phyloP scores from a whole-genome alignment of 2,329 filamentous ascomycete genomes.

The Apiospora phragmitis region DNA sequence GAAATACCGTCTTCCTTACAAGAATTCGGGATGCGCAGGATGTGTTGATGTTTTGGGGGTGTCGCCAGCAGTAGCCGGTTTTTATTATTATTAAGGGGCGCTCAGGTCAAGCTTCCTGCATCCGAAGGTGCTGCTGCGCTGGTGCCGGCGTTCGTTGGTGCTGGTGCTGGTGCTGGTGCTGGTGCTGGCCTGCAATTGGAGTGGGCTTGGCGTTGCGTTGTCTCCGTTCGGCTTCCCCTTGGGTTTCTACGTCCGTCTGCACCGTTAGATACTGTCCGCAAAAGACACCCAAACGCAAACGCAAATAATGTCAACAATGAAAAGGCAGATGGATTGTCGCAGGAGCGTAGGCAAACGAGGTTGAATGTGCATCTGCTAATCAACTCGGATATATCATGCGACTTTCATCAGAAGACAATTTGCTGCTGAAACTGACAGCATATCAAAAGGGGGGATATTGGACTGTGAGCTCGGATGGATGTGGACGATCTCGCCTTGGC shows the following conservation, averaged over 20 bases:
- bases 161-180: not conserved
- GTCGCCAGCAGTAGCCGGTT: not conserved
- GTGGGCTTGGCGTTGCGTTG: not conserved
- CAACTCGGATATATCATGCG: not conserved
- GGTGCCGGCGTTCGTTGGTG: not conserved
- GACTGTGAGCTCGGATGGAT: not conserved
- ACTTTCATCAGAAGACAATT: constrained; percentile 2
- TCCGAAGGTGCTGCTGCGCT: not conserved
- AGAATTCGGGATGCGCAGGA: not conserved
- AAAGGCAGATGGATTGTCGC: not conserved
- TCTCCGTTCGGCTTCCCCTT: not conserved
- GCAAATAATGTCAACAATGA: not conserved
- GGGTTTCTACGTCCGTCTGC: not conserved
- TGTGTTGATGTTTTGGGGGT: not conserved
- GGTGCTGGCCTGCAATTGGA: not conserved
- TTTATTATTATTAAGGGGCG: constrained; percentile 9
- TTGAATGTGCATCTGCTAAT: not conserved
- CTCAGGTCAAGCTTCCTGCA: not conserved
- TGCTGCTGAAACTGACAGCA: constrained; percentile 4
- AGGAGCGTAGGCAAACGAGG: not conserved
- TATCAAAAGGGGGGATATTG: not conserved
- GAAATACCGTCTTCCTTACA: not conserved
- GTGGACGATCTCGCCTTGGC: constrained; percentile 1
- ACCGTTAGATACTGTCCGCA: not conserved
- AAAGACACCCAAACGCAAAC: not conserved